Evolutionary conservation across 2,329 filamentous ascomycete genomes (phyloP).

Genomic region (Septoria linicola): DNA sequence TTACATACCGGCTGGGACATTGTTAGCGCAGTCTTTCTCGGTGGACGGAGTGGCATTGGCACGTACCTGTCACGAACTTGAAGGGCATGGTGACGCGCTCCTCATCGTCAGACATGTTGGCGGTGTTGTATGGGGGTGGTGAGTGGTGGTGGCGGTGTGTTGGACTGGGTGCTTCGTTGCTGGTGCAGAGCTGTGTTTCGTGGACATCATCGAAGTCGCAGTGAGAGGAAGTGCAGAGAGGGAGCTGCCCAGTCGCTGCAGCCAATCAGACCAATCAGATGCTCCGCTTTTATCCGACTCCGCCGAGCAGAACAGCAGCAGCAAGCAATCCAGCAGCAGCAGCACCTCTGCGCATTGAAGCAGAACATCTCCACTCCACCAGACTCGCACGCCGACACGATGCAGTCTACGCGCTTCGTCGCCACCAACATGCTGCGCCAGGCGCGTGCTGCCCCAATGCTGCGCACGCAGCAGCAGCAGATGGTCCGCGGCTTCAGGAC

Average conservation of each 20-base stretch:
- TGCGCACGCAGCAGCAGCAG: constrained; percentile 33
- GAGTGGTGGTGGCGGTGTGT: constrained; percentile 14
- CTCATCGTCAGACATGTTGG: constrained; percentile 88
- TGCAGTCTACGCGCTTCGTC: constrained; percentile 44
- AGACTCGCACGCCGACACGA: constrained; percentile 29
- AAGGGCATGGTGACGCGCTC: constrained; percentile 97
- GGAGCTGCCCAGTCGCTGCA: too few species aligned
- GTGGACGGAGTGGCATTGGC: constrained; percentile 1
- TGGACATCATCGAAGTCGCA: constrained; percentile 21
- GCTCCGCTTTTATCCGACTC: not conserved
- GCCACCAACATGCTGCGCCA: constrained; percentile 41
- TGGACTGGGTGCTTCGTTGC: constrained; percentile 24
- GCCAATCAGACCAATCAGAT: constrained; percentile 9
- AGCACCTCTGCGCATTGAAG: constrained; percentile 1
- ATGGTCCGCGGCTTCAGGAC: constrained; percentile 32
- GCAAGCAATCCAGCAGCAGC: constrained; percentile 6
- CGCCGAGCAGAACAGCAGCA: constrained; percentile 3
- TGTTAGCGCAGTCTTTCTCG: constrained; percentile 25
- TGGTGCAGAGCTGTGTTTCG: constrained; percentile 23
- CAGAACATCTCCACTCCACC: constrained; percentile 32
- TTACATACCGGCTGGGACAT: constrained; percentile 37
- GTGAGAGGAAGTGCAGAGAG: constrained; percentile 12
- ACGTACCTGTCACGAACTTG: constrained; percentile 99
- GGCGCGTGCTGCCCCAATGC: constrained; percentile 40
- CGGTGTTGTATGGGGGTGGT: constrained; percentile 37